Conservation (phyloP, 148 eudicot genomes). For the Persicaria tinctoria region DNA sequence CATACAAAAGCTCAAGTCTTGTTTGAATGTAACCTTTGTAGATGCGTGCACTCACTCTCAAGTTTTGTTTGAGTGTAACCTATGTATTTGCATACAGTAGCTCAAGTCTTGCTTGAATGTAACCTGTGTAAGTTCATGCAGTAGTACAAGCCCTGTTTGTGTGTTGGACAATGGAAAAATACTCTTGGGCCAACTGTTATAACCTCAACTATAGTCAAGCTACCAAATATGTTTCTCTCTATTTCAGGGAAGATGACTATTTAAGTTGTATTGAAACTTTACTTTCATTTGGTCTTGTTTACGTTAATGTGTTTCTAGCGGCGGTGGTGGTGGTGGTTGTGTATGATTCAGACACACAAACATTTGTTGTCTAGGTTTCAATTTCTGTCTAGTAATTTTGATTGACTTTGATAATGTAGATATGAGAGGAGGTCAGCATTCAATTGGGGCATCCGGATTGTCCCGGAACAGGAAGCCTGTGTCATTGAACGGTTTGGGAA, state of each 20-base stretch:
- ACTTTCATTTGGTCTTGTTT: not conserved
- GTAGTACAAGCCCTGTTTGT: not conserved
- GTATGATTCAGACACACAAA: not conserved
- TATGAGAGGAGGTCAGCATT: constrained; percentile 48
- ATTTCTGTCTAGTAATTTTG: not conserved
- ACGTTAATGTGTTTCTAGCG: not conserved
- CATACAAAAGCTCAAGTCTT: no score
- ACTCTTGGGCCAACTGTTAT: not conserved
- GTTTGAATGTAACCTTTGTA: no score
- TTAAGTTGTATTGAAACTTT: not conserved
- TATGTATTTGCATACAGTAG: not conserved
- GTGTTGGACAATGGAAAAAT: not conserved
- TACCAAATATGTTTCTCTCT: not conserved
- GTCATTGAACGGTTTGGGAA: constrained; percentile 87
- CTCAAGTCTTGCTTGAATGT: not conserved
- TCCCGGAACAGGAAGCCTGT: constrained; percentile 78
- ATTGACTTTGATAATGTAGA: constrained; percentile 21
- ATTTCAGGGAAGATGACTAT: not conserved
- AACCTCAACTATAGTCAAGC: not conserved
- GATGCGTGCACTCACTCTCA: no score
- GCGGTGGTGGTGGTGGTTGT: not conserved
- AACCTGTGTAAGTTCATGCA: not conserved
- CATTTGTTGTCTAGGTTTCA: not conserved
- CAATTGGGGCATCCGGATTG: constrained; percentile 82
- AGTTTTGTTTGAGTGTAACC: no score